Percentiles rank a stretch among this genome's conserved stretches.
Evolutionary conservation across 164 flowering plant species (phyloP).

Genomic region (Aristolochia fimbriata): DNA sequence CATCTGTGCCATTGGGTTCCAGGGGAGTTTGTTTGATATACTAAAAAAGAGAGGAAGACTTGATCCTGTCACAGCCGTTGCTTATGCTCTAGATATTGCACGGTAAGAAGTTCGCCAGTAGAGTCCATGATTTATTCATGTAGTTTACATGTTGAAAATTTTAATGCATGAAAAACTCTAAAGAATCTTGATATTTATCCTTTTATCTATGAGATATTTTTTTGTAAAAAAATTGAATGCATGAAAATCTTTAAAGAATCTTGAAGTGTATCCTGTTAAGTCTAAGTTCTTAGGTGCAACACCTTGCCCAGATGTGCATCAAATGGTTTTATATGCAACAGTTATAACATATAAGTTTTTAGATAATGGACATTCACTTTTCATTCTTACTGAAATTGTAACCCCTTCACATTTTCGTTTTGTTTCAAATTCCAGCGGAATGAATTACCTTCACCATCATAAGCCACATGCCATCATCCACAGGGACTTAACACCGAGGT

Average conservation of each 20-base stretch:
- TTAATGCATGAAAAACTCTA: no score
- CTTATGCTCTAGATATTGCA: constrained; percentile 56
- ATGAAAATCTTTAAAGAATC: no score
- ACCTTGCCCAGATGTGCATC: no score
- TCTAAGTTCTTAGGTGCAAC: no score
- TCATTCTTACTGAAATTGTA: not conserved
- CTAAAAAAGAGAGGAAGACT: constrained; percentile 43
- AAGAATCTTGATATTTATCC: no score
- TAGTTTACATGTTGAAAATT: no score
- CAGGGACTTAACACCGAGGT: constrained; percentile 63
- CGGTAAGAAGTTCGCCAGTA: constrained; percentile 20
- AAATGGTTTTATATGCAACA: no score
- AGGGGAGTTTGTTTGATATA: constrained; percentile 55
- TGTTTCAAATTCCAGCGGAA: constrained; percentile 30
- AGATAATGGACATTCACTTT: not conserved
- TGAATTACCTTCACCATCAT: constrained; percentile 66
- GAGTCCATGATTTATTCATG: no score
- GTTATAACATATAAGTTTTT: no score
- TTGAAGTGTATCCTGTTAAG: no score
- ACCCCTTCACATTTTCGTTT: not conserved
- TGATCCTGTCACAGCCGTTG: constrained; percentile 37
- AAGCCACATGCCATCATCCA: constrained; percentile 53
- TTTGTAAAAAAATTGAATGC: no score
- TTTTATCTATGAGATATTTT: no score
- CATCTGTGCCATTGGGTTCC: constrained; percentile 4